Conservation (phyloP, 768 basidiomycete species). For the Lactarius sp. region DNA sequence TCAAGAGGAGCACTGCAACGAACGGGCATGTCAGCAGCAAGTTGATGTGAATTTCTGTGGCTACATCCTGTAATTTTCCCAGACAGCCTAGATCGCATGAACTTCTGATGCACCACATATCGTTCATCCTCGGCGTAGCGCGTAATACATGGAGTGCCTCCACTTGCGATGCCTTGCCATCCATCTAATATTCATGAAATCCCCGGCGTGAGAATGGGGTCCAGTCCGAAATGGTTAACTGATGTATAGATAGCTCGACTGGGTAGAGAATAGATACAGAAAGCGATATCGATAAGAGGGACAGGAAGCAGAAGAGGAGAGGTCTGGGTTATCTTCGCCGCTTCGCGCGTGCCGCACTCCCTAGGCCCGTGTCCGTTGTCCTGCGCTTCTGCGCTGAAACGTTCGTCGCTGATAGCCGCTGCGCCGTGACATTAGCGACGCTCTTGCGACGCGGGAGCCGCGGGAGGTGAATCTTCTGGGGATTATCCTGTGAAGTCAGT, state of each 20-base stretch:
- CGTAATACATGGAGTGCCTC: slow-evolving; percentile 1
- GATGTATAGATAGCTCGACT: neutral
- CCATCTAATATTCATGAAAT: neutral
- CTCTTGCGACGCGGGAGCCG: slow-evolving; percentile 10
- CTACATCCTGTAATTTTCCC: slow-evolving; percentile 1
- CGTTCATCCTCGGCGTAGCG: neutral
- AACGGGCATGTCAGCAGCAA: slow-evolving; percentile 25
- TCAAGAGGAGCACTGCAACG: slow-evolving; percentile 53
- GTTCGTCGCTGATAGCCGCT: slow-evolving; percentile 10
- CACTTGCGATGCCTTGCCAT: neutral
- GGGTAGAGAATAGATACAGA: slow-evolving; percentile 3
- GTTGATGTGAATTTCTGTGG: slow-evolving; percentile 23
- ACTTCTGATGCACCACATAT: slow-evolving; percentile 14
- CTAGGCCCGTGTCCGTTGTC: neutral
- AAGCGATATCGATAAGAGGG: neutral
- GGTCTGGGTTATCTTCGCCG: slow-evolving; percentile 17
- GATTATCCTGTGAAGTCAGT: slow-evolving; percentile 35
- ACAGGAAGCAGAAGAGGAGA: neutral
- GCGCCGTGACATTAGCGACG: slow-evolving; percentile 9
- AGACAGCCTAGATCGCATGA: slow-evolving; percentile 1
- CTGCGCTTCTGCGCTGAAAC: slow-evolving; percentile 13
- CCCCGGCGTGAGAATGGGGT: neutral
- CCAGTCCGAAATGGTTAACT: neutral
- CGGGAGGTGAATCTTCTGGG: slow-evolving; percentile 30
- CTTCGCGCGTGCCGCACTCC: slow-evolving; percentile 9